A percentile compares a stretch with the other conserved stretches of the same genome.
These are phyloP conservation scores for Trypanosoma boissoni DNA, from an alignment of 208 protist genomes.

Conservation along the genomic window DNA sequence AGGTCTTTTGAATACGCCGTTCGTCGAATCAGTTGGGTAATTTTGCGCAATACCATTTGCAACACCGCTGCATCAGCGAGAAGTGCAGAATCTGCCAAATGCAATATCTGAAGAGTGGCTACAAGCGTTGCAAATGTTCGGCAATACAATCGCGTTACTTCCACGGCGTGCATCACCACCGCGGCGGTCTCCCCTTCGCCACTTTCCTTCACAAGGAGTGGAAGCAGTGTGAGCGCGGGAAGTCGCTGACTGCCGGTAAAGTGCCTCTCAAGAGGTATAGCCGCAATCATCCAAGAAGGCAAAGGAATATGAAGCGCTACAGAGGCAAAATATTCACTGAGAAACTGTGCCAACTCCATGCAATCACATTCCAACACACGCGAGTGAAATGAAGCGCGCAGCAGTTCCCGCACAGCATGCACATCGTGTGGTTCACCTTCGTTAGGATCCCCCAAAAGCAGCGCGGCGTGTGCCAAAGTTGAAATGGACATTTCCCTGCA, in stretches of 20 bases:
- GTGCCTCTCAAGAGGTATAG: slow-evolving; percentile 15
- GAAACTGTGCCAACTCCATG: slow-evolving; percentile 22
- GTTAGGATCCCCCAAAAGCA: background rate
- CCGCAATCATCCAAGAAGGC: slow-evolving; percentile 14
- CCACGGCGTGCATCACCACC: background rate
- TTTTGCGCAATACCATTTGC: slow-evolving; percentile 25
- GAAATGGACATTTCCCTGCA: background rate
- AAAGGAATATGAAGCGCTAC: background rate
- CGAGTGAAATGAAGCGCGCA: slow-evolving; percentile 3
- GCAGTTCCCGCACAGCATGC: background rate
- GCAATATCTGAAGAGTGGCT: slow-evolving; percentile 4
- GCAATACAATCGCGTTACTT: slow-evolving; percentile 19
- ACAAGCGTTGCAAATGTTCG: slow-evolving; percentile 29
- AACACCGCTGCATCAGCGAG: slow-evolving; percentile 3
- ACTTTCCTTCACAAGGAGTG: slow-evolving; percentile 8
- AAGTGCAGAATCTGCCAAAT: slow-evolving; percentile 3
- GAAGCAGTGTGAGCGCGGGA: slow-evolving; percentile 13
- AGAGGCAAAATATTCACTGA: background rate
- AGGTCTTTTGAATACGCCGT: slow-evolving; percentile 21
- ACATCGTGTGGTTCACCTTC: background rate
- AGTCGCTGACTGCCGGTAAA: slow-evolving; percentile 7
- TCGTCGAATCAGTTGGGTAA: slow-evolving; percentile 21
- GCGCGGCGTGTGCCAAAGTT: background rate
- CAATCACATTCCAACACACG: slow-evolving; percentile 12
- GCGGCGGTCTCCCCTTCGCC: background rate